Evolutionary conservation across 192 early-diverging fungal genomes (phyloP), one percentile per base, ranked within the genome.

Genomic region (Umbelopsis vinacea): DNA sequence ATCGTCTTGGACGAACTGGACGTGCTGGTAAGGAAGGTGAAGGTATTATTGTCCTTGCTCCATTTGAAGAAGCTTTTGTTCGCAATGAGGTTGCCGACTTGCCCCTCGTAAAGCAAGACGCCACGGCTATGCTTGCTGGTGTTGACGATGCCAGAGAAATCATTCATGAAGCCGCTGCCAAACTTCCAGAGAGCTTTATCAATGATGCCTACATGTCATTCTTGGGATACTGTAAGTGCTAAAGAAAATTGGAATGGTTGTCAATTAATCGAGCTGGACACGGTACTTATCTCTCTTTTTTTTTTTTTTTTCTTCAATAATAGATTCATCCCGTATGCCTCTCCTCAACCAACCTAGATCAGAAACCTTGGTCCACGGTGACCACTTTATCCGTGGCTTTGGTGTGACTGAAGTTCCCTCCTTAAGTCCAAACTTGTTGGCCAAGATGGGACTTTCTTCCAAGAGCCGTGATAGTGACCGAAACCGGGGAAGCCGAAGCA

Each of bases 1-100:
- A 99, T 82, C 91, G 97, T 50, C 82, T 99, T 53, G 97, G 97
- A 6, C 91, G 97, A 73, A 98, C 97, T 17, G 97, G 97, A 43
- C 94, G 97, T 69, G 97, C 97, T 23, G 96, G 95, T 68, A 92
- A 92, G 71, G 81, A 89, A 43, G 97, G 97, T 60, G 89, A 96
- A 72, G 97, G 93, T 15, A 74, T 97, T 11, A 79, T 96, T 23
- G 43, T 99, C 48, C 75, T 97, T 22, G 84, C 89, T 50, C 91
- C 93, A 2, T 86, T 91, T 53, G 97, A 99, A 76, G 83, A 89
- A 70, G 55, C 72, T 2, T 97, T 97, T 80, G 74, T 96, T 68
- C 46, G 66, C 6, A 79, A 83, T 38, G 47, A 82, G 38, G 69
- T 93, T 54, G 69, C 75, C 19, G 84, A 88, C 74, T 52, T 93